phyloP scores from a whole-genome alignment of 176 grass and related monocot genomes.

The Oryza longistaminata region DNA sequence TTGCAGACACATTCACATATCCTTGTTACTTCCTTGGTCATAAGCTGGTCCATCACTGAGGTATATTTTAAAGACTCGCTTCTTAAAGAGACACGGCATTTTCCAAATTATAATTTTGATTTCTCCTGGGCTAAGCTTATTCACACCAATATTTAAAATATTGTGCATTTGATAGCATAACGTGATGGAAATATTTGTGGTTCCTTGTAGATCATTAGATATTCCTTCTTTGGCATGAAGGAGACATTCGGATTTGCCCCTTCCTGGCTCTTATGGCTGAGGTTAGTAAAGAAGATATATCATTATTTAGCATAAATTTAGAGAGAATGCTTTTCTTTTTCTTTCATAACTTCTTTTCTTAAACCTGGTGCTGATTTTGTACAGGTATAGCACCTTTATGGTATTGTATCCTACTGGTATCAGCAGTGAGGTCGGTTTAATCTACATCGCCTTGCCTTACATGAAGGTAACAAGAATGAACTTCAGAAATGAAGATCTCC shows the following conservation, averaged over 20 bases:
- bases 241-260: conserved; percentile 75
- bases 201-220: conserved; percentile 72
- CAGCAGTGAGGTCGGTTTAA: conserved; percentile 45
- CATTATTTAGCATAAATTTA: neutral
- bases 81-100: neutral
- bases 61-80: conserved; percentile 31
- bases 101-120: neutral
- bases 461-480: conserved; percentile 37
- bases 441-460: conserved; percentile 43
- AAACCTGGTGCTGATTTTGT: neutral
- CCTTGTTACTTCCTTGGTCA: conserved; percentile 76
- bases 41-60: conserved; percentile 97
- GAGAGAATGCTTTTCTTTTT: neutral
- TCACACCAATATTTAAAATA: neutral
- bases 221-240: conserved; percentile 94
- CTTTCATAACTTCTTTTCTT: neutral
- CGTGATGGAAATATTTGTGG: neutral
- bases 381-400: conserved; percentile 54
- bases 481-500: neutral
- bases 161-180: neutral
- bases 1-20: conserved; percentile 66
- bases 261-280: conserved; percentile 90
- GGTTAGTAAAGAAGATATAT: conserved; percentile 38
- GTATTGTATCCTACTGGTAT: conserved; percentile 59
- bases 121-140: neutral